A percentile compares a stretch with the other conserved stretches of the same genome.
Conservation (phyloP, 116 monocot species). For the Papilionanthe hybrid region DNA sequence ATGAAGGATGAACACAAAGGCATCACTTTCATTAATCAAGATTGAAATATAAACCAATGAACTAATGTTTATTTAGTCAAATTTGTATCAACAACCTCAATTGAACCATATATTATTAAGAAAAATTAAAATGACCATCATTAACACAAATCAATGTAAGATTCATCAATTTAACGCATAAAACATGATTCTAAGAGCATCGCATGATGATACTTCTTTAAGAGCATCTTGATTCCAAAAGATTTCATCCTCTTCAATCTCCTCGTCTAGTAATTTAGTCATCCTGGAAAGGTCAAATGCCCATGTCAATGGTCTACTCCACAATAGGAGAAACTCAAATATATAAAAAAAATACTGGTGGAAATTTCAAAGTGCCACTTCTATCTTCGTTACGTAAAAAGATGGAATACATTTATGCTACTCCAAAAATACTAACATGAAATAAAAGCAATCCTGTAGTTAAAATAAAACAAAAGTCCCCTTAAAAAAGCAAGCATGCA, state of each 20-base stretch:
- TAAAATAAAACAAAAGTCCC: neutral
- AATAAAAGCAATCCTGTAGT: neutral
- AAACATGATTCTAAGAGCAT: neutral
- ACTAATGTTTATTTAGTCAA: neutral
- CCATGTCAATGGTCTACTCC: too few species aligned
- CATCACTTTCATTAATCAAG: neutral
- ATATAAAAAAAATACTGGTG: neutral
- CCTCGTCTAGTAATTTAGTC: slow-evolving; percentile 85
- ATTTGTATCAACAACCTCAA: neutral
- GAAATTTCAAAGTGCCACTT: neutral
- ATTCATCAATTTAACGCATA: neutral
- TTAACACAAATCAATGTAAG: neutral
- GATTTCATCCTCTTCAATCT: slow-evolving; percentile 76
- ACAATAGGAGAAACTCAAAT: neutral
- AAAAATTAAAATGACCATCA: neutral
- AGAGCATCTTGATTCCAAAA: slow-evolving; percentile 99
- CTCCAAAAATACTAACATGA: neutral
- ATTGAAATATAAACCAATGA: neutral
- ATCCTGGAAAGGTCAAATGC: slow-evolving; percentile 40
- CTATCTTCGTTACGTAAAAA: neutral
- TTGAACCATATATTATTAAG: neutral
- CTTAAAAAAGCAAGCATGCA: neutral
- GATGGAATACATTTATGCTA: neutral
- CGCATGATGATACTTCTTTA: slow-evolving; percentile 50
- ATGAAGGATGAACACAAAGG: neutral